Evolutionary conservation across 345 rosid genomes (phyloP).

Genomic region (Populus nigra): DNA sequence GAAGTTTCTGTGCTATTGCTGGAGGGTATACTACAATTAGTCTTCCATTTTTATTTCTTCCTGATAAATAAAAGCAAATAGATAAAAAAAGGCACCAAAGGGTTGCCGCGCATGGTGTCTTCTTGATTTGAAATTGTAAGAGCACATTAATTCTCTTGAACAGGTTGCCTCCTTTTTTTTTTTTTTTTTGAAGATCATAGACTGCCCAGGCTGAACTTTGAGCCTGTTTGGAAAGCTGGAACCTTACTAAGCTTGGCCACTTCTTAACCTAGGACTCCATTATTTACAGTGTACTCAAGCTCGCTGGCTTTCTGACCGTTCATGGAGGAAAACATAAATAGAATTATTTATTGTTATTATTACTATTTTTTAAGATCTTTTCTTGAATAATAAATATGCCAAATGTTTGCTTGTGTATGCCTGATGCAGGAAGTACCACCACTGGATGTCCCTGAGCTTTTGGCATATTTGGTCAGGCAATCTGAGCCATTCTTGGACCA

Average conservation of each 20-base stretch:
- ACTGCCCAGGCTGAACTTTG: not conserved
- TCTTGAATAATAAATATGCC: not conserved
- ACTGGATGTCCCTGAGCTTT: constrained; percentile 79
- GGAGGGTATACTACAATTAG: not conserved
- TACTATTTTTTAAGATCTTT: not conserved
- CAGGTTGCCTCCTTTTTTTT: not conserved
- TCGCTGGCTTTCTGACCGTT: not conserved
- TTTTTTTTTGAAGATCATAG: not conserved
- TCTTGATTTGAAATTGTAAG: not conserved
- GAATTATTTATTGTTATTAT: not conserved
- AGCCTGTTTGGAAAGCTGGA: not conserved
- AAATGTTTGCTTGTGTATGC: constrained; percentile 5
- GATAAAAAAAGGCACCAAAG: not conserved
- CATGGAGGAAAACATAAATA: not conserved
- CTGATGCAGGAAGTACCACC: constrained; percentile 70
- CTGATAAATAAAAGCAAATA: not conserved
- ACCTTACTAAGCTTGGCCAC: not conserved
- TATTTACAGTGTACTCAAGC: not conserved
- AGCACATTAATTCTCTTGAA: not conserved
- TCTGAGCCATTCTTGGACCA: constrained; percentile 92
- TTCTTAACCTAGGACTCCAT: not conserved
- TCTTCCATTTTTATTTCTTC: not conserved
- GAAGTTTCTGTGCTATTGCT: not conserved
- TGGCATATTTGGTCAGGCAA: constrained; percentile 85
- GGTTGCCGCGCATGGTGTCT: not conserved